Conservation (phyloP, 202 grass and related monocot genomes). For the Digitaria exilis region DNA sequence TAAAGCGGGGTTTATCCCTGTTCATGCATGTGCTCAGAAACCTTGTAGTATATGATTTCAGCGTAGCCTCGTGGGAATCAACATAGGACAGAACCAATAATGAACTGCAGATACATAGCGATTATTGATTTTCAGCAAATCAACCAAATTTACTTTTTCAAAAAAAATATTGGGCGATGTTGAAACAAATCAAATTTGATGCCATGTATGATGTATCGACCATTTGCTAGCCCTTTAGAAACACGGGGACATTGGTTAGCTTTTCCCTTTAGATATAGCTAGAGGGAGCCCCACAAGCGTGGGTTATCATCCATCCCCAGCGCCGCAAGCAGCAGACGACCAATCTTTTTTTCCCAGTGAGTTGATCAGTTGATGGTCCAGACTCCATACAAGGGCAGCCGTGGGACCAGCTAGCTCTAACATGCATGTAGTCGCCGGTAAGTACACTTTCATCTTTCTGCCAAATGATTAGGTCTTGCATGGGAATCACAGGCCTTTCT, state of each 20-base stretch:
- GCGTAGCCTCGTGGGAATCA: not conserved
- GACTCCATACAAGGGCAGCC: not conserved
- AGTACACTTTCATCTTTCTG: not conserved
- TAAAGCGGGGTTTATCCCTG: not conserved
- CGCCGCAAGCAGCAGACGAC: not conserved
- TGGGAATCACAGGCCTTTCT: not conserved
- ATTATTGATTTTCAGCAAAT: not conserved
- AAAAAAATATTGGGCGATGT: not conserved
- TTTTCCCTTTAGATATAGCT: not conserved
- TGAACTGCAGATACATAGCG: constrained; percentile 11
- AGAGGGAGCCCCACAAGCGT: not conserved
- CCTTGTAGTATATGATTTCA: not conserved
- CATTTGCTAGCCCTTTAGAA: no score
- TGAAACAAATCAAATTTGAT: not conserved
- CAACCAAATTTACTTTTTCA: not conserved
- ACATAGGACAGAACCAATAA: not conserved
- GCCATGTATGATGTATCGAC: not conserved
- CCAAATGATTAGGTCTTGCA: not conserved
- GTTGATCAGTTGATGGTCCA: not conserved
- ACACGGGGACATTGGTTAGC: no score
- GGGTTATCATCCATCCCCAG: not conserved
- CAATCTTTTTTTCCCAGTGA: not conserved
- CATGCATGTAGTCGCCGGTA: not conserved
- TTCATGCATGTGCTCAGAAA: constrained; percentile 8
- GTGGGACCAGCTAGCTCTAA: not conserved